Evolutionary conservation across 352 stramenopile genomes (phyloP), one percentile per base, ranked within the genome.

Genomic region (Peronospora farinosa): DNA sequence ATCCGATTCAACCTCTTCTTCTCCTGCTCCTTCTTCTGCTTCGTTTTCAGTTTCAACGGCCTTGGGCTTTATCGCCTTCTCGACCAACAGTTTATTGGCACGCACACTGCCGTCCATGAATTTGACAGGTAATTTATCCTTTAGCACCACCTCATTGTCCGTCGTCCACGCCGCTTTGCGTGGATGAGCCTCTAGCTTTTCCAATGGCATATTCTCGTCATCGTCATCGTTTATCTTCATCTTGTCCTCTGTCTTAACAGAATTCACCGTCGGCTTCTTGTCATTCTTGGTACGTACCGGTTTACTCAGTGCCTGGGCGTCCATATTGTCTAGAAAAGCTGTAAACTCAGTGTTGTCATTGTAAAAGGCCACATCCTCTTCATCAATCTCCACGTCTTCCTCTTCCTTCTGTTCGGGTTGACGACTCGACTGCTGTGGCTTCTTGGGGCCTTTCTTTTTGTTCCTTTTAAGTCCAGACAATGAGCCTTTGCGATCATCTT

Each of bases 31-130:
- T 45, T 75, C 60, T 9, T 69, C 40, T 10, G 74, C 63, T 23
- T 58, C 50, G 1, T 66, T 40, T 1, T 66, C 33, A 19, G 51
- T 38, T 8, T 63, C 46, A 5, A 39, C 50, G 19, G 50, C 54
- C 53, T 74, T 54, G 0, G 52, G 21, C 8, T 63, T 43, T 23
- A 54, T 53, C 13, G 68, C 57, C 19, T 68, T 60, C 59, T 86
- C 81, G 0, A 63, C 43, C 44, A 92, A 54, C 33, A 87, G 50
- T 43, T 88, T 81, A 62, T 92, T 90, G 47, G 63, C 46, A 28
- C 78, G 80, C 63, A 92, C 74, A 16, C 72, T 89, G 35, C 81
- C 81, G 48, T 92, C 81, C 78, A 92, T 89, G 39, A 87, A 88
- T 60, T 92, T 92, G 44, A 92, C 79, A 3, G 81, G 78, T 54